phyloP scores from a whole-genome alignment of 1,284 basidiomycete species.

The Moesziomyces sp. region DNA sequence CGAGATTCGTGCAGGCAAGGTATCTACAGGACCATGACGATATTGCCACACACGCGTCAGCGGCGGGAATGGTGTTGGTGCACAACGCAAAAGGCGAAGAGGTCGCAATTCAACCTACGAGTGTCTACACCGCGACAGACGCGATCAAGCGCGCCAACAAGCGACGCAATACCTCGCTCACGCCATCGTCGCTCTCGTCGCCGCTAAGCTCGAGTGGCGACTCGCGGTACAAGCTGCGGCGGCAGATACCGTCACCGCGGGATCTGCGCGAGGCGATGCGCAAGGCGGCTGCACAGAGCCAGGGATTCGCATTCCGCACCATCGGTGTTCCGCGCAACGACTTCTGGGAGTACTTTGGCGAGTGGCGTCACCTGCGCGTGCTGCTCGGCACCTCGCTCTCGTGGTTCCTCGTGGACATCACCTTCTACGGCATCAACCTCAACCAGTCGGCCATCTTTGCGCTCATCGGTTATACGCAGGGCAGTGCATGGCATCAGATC shows the following conservation, averaged over 20 bases:
- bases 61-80: conserved; percentile 71
- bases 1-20: conserved; percentile 84
- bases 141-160: conserved; percentile 64
- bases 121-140: conserved; percentile 71
- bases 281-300: conserved; percentile 27
- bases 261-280: conserved; percentile 25
- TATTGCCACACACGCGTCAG: conserved; percentile 72
- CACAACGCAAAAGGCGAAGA: conserved; percentile 11
- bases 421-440: conserved; percentile 81
- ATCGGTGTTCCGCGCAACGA: conserved; percentile 34
- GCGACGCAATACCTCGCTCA: conserved; percentile 20
- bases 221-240: conserved; percentile 18
- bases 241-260: conserved; percentile 24
- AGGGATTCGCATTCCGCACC: conserved; percentile 37
- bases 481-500: conserved; percentile 69
- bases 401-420: conserved; percentile 73
- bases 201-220: conserved; percentile 18
- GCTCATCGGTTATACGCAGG: conserved; percentile 73
- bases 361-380: conserved; percentile 44
- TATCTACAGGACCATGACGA: conserved; percentile 80
- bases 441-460: conserved; percentile 79
- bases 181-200: conserved; percentile 17
- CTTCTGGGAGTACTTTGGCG: conserved; percentile 42
- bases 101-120: conserved; percentile 6
- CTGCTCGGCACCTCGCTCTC: conserved; percentile 44